phyloP scores from a whole-genome alignment of 768 basidiomycete species.

The Agaricus bisporus region DNA sequence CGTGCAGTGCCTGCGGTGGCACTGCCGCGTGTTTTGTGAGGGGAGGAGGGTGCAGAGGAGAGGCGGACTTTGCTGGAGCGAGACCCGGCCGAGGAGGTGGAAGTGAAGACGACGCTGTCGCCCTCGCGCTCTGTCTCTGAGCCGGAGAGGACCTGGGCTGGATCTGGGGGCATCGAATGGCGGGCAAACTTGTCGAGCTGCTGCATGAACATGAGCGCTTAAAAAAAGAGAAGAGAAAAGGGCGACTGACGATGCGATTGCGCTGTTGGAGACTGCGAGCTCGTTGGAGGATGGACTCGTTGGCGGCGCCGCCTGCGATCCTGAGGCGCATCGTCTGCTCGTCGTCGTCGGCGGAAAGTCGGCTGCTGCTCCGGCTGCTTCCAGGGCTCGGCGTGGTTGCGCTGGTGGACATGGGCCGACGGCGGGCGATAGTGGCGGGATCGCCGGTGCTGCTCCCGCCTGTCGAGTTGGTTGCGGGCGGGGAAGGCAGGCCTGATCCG shows the following conservation, averaged over 20 bases:
- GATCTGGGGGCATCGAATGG: conserved; percentile 15
- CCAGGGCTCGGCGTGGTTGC: conserved; percentile 23
- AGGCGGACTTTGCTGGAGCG: conserved; percentile 15
- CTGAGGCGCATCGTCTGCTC: conserved; percentile 56
- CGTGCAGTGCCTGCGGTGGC: conserved; percentile 19
- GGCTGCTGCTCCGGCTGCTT: conserved; percentile 27
- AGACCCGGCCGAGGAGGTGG: conserved; percentile 18
- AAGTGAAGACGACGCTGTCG: conserved; percentile 26
- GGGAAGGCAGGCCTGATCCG: conserved; percentile 70
- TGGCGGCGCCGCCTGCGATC: conserved; percentile 37
- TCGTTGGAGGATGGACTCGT: conserved; percentile 54
- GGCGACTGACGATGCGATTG: conserved; percentile 59
- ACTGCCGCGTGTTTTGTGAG: conserved; percentile 23
- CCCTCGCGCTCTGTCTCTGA: conserved; percentile 78
- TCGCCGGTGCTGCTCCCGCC: conserved; percentile 74
- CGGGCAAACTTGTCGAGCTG: conserved; percentile 8
- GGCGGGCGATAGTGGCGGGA: conserved; percentile 36
- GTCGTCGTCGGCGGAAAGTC: conserved; percentile 44
- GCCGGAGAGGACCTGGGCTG: conserved; percentile 43
- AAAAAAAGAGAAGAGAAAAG: conserved; percentile 11
- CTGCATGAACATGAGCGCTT: conserved; percentile 15
- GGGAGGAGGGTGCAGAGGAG: conserved; percentile 26
- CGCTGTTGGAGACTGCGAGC: conserved; percentile 66
- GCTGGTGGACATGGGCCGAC: conserved; percentile 15
- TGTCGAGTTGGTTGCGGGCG: conserved; percentile 81